Percentiles rank a stretch among this genome's conserved stretches.
phyloP scores from a whole-genome alignment of 148 eudicot genomes.

The Beta vulgaris region DNA sequence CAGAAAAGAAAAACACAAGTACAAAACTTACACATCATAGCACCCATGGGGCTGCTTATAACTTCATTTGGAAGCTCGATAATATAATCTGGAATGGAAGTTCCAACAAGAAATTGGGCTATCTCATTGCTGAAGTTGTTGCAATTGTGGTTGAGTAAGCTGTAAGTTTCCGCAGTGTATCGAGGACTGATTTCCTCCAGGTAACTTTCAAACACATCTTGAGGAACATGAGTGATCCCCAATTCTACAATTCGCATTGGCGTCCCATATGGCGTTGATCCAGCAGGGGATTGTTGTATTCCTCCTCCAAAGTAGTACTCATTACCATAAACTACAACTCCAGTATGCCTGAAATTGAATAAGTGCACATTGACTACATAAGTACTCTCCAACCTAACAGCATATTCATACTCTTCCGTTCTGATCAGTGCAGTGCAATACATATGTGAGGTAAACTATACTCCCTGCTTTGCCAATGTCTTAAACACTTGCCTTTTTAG shows the following conservation, averaged over 20 bases:
- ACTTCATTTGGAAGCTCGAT: constrained; percentile 93
- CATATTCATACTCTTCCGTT: neutral
- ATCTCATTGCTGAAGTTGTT: constrained; percentile 97
- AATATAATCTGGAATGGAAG: constrained; percentile 77
- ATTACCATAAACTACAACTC: constrained; percentile 83
- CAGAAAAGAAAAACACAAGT: neutral
- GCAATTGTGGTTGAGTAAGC: constrained; percentile 84
- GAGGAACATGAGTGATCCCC: constrained; percentile 85
- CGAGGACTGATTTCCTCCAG: constrained; percentile 89
- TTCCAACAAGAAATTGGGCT: constrained; percentile 85
- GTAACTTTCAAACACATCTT: constrained; percentile 83
- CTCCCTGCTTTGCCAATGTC: neutral
- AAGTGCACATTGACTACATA: neutral
- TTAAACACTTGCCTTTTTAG: neutral
- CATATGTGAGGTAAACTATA: neutral
- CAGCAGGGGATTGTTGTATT: constrained; percentile 69
- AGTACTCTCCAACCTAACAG: neutral
- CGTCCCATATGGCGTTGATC: constrained; percentile 76
- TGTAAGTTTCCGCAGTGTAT: constrained; percentile 88
- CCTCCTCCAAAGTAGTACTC: constrained; percentile 97
- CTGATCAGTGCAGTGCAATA: neutral
- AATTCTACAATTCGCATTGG: constrained; percentile 79
- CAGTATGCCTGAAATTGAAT: constrained; percentile 71
- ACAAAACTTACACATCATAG: constrained; percentile 67
- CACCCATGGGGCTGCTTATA: constrained; percentile 87